Evolutionary conservation across 306 rosid species (phyloP), one percentile per base, ranked within the genome.

Genomic region (Inga laurina): DNA sequence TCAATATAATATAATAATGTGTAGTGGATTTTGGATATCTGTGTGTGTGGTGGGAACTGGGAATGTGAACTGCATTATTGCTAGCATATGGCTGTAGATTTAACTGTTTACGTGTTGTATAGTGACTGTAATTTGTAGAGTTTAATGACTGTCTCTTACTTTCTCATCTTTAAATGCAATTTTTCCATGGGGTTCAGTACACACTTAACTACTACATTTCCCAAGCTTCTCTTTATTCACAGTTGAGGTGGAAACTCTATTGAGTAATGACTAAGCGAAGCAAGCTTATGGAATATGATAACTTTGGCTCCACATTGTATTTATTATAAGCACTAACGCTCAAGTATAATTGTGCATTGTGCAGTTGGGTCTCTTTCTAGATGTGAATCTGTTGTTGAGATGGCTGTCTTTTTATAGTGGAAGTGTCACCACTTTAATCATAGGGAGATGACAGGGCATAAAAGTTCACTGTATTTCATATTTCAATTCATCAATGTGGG

Each of bases 251-350:
- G 48, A 62, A 64, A 64, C 51, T 78, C 49, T 18, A 5, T 39
- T 37, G 14, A 69, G 16, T n/a, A 73, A 74, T 68, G 77, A 68
- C 32, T 68, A 22, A 61, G 27, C 11, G 52, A n/a, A 49, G 19
- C 15, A 57, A 67, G 48, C 22, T 54, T 62, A 21, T 62, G 67
- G 78, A 83, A 71, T 75, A 43, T 72, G 48, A n/a, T 16, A 72
- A 52, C 44, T 35, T 71, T 73, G 51, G 52, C 73, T 51, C 9
- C 30, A n/a, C 14, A 41, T 66, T 54, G 45, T 52, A 56, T 45
- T 61, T 75, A 16, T 62, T 69, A 27, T 70, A 13, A 54, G 75
- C 54, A 51, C 62, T 75, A 10, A 11, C 27, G 19, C 54, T 59
- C 39, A 11, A 54, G 14, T 51, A 54, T 32, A 56, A 4, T 0